phyloP scores from a whole-genome alignment of 345 rosid species.

The Ceriops zippeliana region DNA sequence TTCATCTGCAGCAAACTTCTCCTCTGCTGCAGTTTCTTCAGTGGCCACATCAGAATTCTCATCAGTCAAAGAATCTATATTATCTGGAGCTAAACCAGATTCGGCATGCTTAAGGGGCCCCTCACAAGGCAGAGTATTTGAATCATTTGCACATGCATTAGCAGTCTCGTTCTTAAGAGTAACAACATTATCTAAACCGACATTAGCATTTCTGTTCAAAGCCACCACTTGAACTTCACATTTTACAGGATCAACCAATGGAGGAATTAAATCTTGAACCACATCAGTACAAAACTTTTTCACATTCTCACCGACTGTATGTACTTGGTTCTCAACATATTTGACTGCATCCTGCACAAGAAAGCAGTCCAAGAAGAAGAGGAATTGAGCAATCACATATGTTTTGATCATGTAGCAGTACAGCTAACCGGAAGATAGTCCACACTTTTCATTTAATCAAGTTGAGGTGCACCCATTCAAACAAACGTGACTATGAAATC shows the following conservation, averaged over 20 bases:
- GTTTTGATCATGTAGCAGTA: background rate
- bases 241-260: slow-evolving; percentile 26
- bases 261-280: slow-evolving; percentile 29
- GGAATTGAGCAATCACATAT: background rate
- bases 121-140: background rate
- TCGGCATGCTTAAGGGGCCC: slow-evolving; percentile 17
- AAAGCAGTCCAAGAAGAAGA: slow-evolving; percentile 14
- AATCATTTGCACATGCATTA: slow-evolving; percentile 9
- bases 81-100: slow-evolving; percentile 15
- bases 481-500: background rate
- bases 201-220: background rate
- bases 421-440: background rate
- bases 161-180: slow-evolving; percentile 3
- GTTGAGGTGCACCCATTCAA: background rate
- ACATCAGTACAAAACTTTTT: slow-evolving; percentile 40
- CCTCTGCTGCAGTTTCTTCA: slow-evolving; percentile 29
- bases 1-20: slow-evolving; percentile 18
- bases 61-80: slow-evolving; percentile 11
- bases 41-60: slow-evolving; percentile 8
- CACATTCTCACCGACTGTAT: slow-evolving; percentile 35
- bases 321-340: slow-evolving; percentile 43
- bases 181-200: slow-evolving; percentile 13
- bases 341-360: slow-evolving; percentile 38
- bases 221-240: slow-evolving; percentile 16
- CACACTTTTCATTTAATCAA: background rate